Base-by-base conservation (phyloP, 805 yeast genomes). In the Candida insectalens region DNA sequence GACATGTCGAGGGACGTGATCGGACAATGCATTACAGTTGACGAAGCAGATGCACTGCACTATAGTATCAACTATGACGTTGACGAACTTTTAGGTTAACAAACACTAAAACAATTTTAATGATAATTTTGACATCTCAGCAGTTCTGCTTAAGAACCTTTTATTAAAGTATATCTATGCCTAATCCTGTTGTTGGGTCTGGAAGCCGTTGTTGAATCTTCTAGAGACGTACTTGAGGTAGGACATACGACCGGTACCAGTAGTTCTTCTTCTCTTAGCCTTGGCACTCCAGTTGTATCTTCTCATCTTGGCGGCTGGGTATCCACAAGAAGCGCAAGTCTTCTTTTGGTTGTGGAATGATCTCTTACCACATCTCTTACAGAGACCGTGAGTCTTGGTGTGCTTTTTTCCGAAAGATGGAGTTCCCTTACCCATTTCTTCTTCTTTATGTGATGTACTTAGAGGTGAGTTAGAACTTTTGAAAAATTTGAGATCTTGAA, bases 331-430 rank as follows among this genome's bases (percentile, higher is more conserved):
- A 67, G 97, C 67, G 76, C 98, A 92, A 60, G 95, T 85, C 80
- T 84, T 83, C 95, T 89, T 92, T 77, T 92, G 98, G 67, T 81
- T 72, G 76, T 92, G 97, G 94, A 89, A 89, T 45, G 96, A 81
- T 77, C 97, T 95, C 65, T 77, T 73, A 63, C 97, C 97, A 77
- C 98, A 92, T 82, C 95, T 82, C 77, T 83, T 85, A 80, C 98
- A 92, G 71, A 88, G 76, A 66, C 94, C 82, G 85, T 92, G 98
- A 66, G 97, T 82, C 77, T 92, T 92, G 89, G 83, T 88, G 84
- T 92, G 96, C 72, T 92, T 87, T 77, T 89, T 89, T 80, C 98
- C 98, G 79, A 85, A 81, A 69, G 96, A 85, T 74, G 97, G 96
- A 71, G 98, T 89, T 84, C 98, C 98, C 87, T 89, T 94, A n/a